A percentile compares a stretch with the other conserved stretches of the same genome.
These are phyloP conservation scores for Echinosophora koreensis DNA, from an alignment of 306 rosid genomes.

Conservation along the genomic window DNA sequence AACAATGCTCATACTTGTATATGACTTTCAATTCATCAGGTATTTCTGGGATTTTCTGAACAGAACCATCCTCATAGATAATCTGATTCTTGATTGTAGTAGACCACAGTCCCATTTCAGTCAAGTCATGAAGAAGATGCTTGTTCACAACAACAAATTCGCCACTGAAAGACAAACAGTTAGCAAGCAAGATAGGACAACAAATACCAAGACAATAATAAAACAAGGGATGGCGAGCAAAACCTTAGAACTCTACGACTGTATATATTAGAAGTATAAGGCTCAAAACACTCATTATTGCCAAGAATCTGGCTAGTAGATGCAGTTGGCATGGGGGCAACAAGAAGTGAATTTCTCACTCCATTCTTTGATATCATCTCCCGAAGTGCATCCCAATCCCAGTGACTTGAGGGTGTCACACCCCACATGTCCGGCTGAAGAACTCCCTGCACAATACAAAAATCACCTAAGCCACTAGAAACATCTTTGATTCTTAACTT, in stretches of 20 bases:
- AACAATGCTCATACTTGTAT: conserved; percentile 67
- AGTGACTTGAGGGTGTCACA: conserved; percentile 69
- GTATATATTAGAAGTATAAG: conserved; percentile 90
- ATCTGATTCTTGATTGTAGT: conserved; percentile 77
- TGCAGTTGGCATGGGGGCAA: conserved; percentile 94
- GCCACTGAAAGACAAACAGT: conserved; percentile 65
- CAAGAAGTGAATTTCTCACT: conserved; percentile 87
- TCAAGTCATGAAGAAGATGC: conserved; percentile 83
- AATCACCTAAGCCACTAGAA: conserved; percentile 21
- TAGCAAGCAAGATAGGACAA: conserved; percentile 3
- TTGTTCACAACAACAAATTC: conserved; percentile 95
- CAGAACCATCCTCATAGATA: conserved; percentile 77
- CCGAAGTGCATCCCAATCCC: conserved; percentile 80
- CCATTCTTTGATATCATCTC: conserved; percentile 64
- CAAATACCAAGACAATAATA: neutral
- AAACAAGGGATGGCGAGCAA: conserved; percentile 20
- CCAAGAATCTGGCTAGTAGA: conserved; percentile 96
- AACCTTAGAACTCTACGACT: conserved; percentile 88
- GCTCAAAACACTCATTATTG: conserved; percentile 94
- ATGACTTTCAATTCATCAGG: conserved; percentile 73
- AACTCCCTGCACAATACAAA: conserved; percentile 65
- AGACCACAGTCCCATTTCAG: conserved; percentile 95
- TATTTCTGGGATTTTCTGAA: conserved; percentile 70
- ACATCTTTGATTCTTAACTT: neutral
- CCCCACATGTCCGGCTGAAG: conserved; percentile 95